Evolutionary conservation across 106 monocot species (phyloP).

Genomic region (Posidonia australis): DNA sequence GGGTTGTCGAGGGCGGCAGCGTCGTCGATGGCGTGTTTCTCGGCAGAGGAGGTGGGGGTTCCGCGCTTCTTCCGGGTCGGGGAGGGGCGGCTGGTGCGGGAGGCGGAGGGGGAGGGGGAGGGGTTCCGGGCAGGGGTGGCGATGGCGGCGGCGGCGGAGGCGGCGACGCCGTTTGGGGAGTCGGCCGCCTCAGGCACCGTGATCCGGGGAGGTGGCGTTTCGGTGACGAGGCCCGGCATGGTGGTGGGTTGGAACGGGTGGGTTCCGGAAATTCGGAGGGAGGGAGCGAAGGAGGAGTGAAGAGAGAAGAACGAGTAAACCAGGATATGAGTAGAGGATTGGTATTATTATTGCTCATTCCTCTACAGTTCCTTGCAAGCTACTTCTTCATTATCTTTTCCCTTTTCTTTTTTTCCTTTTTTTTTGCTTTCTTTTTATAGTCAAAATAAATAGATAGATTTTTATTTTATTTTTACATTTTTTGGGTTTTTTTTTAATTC

Average conservation of each 20-base stretch:
- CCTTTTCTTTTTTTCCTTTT: too few species aligned
- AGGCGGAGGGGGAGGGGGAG: neutral
- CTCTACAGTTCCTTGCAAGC: too few species aligned
- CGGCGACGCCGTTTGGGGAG: neutral
- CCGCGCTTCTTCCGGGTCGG: constrained; percentile 10
- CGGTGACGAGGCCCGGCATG: constrained; percentile 7
- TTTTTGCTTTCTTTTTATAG: too few species aligned
- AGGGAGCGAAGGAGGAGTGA: neutral
- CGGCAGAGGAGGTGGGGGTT: neutral
- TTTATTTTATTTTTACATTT: too few species aligned
- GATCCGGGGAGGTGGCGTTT: too few species aligned
- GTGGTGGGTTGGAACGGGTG: neutral
- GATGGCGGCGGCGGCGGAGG: neutral
- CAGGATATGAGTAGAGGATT: too few species aligned
- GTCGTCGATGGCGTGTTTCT: constrained; percentile 10
- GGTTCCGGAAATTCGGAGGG: neutral
- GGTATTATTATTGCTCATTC: too few species aligned
- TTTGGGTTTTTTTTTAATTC: too few species aligned
- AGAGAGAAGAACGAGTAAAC: too few species aligned
- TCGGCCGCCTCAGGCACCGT: too few species aligned
- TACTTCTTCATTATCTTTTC: too few species aligned
- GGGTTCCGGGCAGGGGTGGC: neutral
- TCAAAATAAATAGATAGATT: too few species aligned
- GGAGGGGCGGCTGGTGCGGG: neutral
- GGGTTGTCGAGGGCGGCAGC: constrained; percentile 70